phyloP scores from a whole-genome alignment of 2,329 filamentous ascomycete genomes.

The Penicillium brasilianum region DNA sequence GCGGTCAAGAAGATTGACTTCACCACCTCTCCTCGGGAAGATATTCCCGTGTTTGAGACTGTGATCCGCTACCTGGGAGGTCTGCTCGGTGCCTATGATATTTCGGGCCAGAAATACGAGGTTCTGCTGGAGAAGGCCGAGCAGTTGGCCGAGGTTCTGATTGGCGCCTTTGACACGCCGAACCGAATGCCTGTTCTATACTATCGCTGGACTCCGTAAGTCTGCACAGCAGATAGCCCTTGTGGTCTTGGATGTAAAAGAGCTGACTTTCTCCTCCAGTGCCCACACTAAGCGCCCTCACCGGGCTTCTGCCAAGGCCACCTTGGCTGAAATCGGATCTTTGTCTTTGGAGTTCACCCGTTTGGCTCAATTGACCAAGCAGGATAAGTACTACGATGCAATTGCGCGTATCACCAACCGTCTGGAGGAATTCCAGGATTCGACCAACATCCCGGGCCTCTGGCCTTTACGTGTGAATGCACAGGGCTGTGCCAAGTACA shows the following conservation, averaged over 20 bases:
- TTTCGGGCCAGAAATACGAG: constrained; percentile 72
- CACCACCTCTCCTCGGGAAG: constrained; percentile 67
- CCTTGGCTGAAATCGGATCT: constrained; percentile 74
- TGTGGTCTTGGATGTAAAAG: background rate
- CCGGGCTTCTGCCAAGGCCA: constrained; percentile 60
- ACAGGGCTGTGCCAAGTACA: constrained; percentile 70
- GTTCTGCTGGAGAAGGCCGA: constrained; percentile 77
- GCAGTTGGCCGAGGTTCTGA: constrained; percentile 79
- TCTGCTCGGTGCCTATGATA: constrained; percentile 82
- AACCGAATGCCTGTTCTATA: constrained; percentile 89
- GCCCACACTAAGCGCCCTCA: constrained; percentile 66
- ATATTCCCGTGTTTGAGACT: constrained; percentile 92
- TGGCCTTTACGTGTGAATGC: constrained; percentile 81
- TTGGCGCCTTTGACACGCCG: constrained; percentile 85
- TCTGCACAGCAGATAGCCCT: constrained; percentile 17
- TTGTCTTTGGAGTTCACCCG: constrained; percentile 88
- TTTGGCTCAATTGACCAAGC: constrained; percentile 80
- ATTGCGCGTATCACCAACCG: constrained; percentile 83
- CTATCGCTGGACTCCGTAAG: constrained; percentile 74
- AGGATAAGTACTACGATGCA: constrained; percentile 87
- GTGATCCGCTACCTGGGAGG: constrained; percentile 91
- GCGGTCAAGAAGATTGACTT: constrained; percentile 80
- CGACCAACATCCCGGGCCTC: constrained; percentile 74
- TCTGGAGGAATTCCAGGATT: constrained; percentile 74
- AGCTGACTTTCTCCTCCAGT: constrained; percentile 25